Base-by-base conservation (phyloP, 495 filamentous ascomycete species). In the Trichoderma gamsii region DNA sequence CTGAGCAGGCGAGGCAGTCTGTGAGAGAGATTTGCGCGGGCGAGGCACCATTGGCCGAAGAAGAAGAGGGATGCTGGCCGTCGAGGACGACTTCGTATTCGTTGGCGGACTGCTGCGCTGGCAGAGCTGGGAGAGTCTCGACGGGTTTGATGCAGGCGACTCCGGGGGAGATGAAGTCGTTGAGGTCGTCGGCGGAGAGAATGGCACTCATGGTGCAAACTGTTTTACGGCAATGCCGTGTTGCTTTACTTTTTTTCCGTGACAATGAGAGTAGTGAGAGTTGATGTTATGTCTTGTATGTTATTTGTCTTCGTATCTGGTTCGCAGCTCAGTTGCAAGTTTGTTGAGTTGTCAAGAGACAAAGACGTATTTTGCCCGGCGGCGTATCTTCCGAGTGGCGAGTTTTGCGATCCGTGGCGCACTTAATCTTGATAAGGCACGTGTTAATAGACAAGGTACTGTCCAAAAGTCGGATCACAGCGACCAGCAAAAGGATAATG, bases 131-230 rank as follows among this genome's bases (percentile, higher is more conserved):
- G 15, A 98, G 84, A 1, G 91, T 92, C 76, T 99, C 95, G 71
- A 99, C 86, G 23, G 95, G 95, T 74, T 99, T 99, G 78, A 99
- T 97, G 79, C 95, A 99, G 44, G 95, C 95, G 69, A 99, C 92
- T 44, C 95, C 95, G 8, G 95, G 95, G 41, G 90, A 93, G 74
- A 99, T 99, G 81, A 99, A 99, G 82, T 99, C 95, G 81, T 99
- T 99, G 69, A 99, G 83, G 77, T 97, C 92, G 79, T 98, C 93
- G 70, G 90, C 91, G 65, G 93, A 97, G 69, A 99, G 88, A 70
- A 99, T 98, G 35, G 95, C 95, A 70, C 90, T 94, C 94, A 98
- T 98, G 68, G 75, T 83, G 74, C 49, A 41, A 38, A 38, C 35
- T 38, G 44, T 29, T 16, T 41, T 23, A 35, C 51, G 49, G 41